Conservation (phyloP, 2,329 filamentous ascomycete species). For the Coniochaeta pulveracea region DNA sequence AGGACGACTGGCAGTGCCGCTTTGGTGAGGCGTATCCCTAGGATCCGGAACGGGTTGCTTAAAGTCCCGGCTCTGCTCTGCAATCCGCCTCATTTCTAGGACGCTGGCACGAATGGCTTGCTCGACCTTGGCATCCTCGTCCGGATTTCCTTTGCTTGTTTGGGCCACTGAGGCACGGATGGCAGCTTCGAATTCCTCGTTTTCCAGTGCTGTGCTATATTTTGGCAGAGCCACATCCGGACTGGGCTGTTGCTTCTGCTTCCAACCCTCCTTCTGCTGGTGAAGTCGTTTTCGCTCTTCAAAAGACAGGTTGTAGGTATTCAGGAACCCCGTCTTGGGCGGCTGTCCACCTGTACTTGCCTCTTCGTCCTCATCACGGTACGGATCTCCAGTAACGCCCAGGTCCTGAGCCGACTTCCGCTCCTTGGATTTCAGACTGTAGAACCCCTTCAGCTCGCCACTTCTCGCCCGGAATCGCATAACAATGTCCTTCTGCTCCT, state of each 20-base stretch:
- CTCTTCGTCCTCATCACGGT: constrained; percentile 9
- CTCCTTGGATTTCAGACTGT: constrained; percentile 38
- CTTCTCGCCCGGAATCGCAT: constrained; percentile 51
- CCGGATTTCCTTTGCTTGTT: constrained; percentile 56
- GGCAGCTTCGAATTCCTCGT: constrained; percentile 57
- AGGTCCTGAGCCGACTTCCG: constrained; percentile 19
- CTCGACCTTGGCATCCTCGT: constrained; percentile 63
- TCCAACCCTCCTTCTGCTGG: constrained; percentile 33
- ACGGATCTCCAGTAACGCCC: constrained; percentile 11
- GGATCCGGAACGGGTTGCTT: constrained; percentile 8
- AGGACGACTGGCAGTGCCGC: not conserved
- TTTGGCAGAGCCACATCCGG: constrained; percentile 12
- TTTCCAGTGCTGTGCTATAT: constrained; percentile 19
- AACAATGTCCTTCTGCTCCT: constrained; percentile 55
- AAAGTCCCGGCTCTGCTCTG: constrained; percentile 12
- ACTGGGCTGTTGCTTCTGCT: constrained; percentile 16
- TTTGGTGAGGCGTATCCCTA: not conserved
- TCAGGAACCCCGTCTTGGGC: constrained; percentile 33
- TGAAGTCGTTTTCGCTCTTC: constrained; percentile 41
- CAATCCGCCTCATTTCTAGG: constrained; percentile 31
- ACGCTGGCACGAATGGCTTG: constrained; percentile 64
- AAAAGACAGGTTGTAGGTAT: constrained; percentile 33
- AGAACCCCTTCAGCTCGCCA: constrained; percentile 48
- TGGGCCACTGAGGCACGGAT: constrained; percentile 58
- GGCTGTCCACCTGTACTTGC: constrained; percentile 8